Base-by-base conservation (phyloP, 805 yeast species). In the Cyberlindnera galapagoensis region DNA sequence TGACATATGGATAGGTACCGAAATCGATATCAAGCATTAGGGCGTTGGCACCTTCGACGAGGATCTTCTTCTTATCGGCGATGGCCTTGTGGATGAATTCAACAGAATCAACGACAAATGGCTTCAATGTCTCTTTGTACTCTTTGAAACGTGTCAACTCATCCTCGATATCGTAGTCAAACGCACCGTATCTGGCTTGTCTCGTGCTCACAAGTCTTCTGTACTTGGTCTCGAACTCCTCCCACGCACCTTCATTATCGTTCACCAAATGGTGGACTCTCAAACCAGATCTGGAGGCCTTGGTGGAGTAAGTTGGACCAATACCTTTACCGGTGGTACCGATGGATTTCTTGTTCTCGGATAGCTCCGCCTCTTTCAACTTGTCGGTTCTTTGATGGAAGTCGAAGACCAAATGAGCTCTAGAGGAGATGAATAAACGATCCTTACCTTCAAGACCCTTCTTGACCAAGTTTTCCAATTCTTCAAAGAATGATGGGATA, bases 311-410 rank as follows among this genome's bases (percentile, higher is more conserved):
- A 26, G 98, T 82, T 51, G 98, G 98, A 37, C 98, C 98, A 53
- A 92, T 92, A 63, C 98, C 98, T 59, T 92, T 92, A 56, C 97
- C 97, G 21, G 98, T 92, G 42, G 98, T 92, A 49, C 98, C 98
- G 51, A 92, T 90, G 57, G 86, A 85, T 59, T 85, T 85, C 59
- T 77, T 76, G 40, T 62, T 65, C 26, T 57, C 62, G 7, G 66
- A 54, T 34, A 92, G 71, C 63, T 92, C 98, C 33, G 83, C 80
- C 64, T 92, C 98, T 62, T 94, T 84, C 52, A 92, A 71, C 52
- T 87, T 92, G 59, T 92, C 98, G 31, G 94, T 88, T 59, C 88
- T 76, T 67, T 92, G 98, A 65, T 92, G 98, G 79, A 92, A 88
- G 61, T 90, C 97, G 57, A 92, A 92, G 28, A 92, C 98, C 50